Conservation (phyloP, 2,329 filamentous ascomycete species). For the Diplodia sapinea region DNA sequence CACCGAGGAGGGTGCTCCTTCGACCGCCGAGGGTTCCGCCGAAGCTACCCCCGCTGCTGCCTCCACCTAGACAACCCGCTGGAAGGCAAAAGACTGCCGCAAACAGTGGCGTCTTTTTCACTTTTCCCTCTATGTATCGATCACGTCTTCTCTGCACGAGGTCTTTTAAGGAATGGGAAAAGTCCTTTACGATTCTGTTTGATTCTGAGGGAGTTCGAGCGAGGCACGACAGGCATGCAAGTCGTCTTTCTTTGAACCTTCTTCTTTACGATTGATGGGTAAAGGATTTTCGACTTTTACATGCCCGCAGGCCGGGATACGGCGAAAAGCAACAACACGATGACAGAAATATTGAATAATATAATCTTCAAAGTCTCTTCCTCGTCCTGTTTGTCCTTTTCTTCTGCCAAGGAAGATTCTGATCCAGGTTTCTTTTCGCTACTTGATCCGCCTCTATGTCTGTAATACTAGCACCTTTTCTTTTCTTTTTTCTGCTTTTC, state of each 20-base stretch:
- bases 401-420: not conserved
- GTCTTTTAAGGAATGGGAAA: constrained; percentile 31
- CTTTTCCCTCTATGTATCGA: constrained; percentile 27
- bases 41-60: constrained; percentile 31
- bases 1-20: constrained; percentile 37
- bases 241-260: constrained; percentile 27
- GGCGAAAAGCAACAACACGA: constrained; percentile 30
- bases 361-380: constrained; percentile 28
- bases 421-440: not conserved
- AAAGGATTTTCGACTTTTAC: constrained; percentile 30
- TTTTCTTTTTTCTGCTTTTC: not conserved
- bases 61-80: constrained; percentile 13
- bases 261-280: constrained; percentile 24
- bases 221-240: constrained; percentile 31
- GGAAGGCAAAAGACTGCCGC: constrained; percentile 6
- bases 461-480: constrained; percentile 21
- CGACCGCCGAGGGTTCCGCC: constrained; percentile 32
- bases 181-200: constrained; percentile 29
- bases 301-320: constrained; percentile 30
- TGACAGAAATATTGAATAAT: constrained; percentile 31
- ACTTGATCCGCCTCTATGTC: constrained; percentile 9
- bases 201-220: constrained; percentile 31
- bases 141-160: constrained; percentile 29
- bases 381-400: not conserved
- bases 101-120: constrained; percentile 22